Base-by-base conservation (phyloP, 1,139 yeast genomes). In the Hyphopichia fennica region DNA sequence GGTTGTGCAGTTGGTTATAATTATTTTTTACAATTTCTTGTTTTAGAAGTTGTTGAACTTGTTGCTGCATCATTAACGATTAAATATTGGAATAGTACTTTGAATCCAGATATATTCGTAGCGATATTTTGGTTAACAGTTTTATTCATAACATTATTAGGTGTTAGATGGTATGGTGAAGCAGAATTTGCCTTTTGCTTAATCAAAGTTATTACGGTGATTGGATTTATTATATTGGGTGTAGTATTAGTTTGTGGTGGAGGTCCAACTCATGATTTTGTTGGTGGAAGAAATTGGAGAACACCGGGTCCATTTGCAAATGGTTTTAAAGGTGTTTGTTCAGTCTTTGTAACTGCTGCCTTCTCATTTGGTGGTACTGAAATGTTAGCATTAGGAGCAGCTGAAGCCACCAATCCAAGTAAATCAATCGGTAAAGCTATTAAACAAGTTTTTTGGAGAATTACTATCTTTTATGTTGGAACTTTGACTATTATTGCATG, bases 1-100 rank as follows among this genome's bases (percentile, higher is more conserved):
- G 76, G 75, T 2, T 69, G 69, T 55, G 74, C 76, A 4, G 63
- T 69, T 16, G 75, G 73, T 10, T 69, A 75, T 75, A 70, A 70
- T 50, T 69, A 70, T 56, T 68, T 67, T 46, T 54, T 69, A 59
- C 75, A 68, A 48, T 70, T 65, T 39, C 61, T 67, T 38, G 67
- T 63, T 1, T 47, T 63, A 35, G 49, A 63, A 37, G 68, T 68
- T 1, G 57, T 63, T 37, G 75, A 69, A 46, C 54, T 70, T 39
- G 72, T 69, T 23, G 74, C 75, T 0, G 74, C 67, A 2, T 63
- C 74, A 3, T 68, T 70, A 17, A 66, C 73, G 6, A 56, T 69
- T 50, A 60, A 66, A 48, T 72, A 65, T 47, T 71, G 77, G 77
- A 69, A 62, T 42, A 44, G 56, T 1, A 50, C 55, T 11, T 52